phyloP scores from a whole-genome alignment of 2,329 filamentous ascomycete species.

The Arthroderma sp. region DNA sequence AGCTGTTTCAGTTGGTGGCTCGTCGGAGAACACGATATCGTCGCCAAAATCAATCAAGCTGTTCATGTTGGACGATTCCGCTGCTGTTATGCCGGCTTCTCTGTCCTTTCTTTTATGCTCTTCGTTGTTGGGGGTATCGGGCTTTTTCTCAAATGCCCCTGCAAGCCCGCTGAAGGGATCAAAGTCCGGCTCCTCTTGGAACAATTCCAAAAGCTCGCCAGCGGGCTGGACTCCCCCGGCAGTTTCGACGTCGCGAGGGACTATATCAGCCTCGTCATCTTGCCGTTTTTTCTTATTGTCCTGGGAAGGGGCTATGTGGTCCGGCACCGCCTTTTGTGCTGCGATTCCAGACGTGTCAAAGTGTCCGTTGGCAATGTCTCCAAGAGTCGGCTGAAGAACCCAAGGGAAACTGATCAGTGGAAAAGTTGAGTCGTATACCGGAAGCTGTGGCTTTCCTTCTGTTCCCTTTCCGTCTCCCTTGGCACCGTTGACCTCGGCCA shows the following conservation, averaged over 20 bases:
- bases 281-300: slow-evolving; percentile 3
- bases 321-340: slow-evolving; percentile 1
- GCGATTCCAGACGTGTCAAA: slow-evolving; percentile 15
- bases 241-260: slow-evolving; percentile 18
- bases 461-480: slow-evolving; percentile 6
- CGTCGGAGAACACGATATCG: background rate
- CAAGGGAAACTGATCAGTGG: slow-evolving; percentile 90
- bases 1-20: background rate
- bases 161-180: slow-evolving; percentile 7
- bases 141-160: slow-evolving; percentile 4
- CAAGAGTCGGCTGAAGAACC: slow-evolving; percentile 65
- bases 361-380: slow-evolving; percentile 47
- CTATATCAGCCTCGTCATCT: background rate
- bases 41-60: slow-evolving; percentile 2
- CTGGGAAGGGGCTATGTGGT: slow-evolving; percentile 1
- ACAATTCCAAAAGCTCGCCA: slow-evolving; percentile 24
- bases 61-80: background rate
- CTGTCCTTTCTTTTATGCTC: background rate
- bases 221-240: slow-evolving; percentile 20
- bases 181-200: slow-evolving; percentile 9
- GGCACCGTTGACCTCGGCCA: slow-evolving; percentile 23
- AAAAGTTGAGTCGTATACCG: slow-evolving; percentile 29
- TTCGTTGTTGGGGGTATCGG: background rate
- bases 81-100: background rate
- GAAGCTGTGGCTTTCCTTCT: slow-evolving; percentile 14